Conservation (phyloP, 75 land plant species). For the Sequoia sempervirens region DNA sequence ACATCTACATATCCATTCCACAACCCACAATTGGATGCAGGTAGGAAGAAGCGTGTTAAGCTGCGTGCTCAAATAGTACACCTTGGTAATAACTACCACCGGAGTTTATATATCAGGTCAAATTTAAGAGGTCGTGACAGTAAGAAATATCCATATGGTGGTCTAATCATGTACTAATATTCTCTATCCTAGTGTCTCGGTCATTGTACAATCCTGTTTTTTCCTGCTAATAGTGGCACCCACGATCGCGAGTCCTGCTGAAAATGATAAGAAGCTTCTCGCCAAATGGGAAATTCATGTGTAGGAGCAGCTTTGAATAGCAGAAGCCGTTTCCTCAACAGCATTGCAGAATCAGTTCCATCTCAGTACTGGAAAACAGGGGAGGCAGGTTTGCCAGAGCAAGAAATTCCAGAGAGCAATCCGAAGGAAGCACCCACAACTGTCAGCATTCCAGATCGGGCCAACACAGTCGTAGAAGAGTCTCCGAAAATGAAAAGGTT, state of each 20-base stretch:
- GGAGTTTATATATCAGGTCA: neutral
- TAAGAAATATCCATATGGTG: neutral
- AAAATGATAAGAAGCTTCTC: slow-evolving; percentile 1
- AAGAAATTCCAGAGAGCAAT: neutral
- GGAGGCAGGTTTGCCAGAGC: neutral
- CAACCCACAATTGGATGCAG: too few species aligned
- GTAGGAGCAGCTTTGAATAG: neutral
- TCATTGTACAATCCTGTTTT: neutral
- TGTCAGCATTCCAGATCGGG: slow-evolving; percentile 1
- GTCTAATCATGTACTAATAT: neutral
- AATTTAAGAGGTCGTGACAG: neutral
- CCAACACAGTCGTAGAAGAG: neutral
- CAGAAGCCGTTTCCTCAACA: neutral
- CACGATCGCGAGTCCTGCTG: neutral
- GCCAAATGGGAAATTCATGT: slow-evolving; percentile 10
- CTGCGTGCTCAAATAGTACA: neutral
- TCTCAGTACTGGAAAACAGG: neutral
- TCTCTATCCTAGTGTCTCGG: neutral
- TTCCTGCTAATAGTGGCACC: neutral
- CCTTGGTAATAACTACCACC: neutral
- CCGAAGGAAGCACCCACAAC: neutral
- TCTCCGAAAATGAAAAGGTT: slow-evolving; percentile 1
- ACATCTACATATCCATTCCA: too few species aligned
- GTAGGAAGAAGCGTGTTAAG: too few species aligned
- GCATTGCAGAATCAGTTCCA: neutral